Conservation (phyloP, 306 rosid species). For the Arachis hypogaea region DNA sequence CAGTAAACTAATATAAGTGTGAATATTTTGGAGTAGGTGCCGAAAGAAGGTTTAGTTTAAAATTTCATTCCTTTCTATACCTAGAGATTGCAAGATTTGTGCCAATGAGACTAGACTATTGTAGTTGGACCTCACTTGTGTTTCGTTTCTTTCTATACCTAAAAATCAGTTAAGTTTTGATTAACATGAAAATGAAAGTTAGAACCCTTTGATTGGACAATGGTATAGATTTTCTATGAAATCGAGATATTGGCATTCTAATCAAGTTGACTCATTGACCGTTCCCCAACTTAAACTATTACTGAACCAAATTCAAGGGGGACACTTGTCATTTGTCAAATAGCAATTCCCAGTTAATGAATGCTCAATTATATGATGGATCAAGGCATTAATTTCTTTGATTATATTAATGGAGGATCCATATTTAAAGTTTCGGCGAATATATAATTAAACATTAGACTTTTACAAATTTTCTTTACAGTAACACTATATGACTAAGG, state of each 20-base stretch:
- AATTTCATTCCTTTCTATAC: background rate
- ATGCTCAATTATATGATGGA: background rate
- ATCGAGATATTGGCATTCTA: constrained; percentile 20
- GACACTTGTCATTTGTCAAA: background rate
- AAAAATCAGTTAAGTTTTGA: constrained; percentile 20
- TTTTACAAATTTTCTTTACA: no score
- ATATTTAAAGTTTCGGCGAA: no score
- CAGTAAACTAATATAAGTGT: background rate
- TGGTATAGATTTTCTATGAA: constrained; percentile 1
- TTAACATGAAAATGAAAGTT: constrained; percentile 1
- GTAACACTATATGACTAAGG: no score
- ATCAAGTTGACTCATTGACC: constrained; percentile 14
- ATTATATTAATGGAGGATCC: no score
- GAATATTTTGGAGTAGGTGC: constrained; percentile 17
- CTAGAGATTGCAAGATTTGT: constrained; percentile 29
- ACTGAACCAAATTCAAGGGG: constrained; percentile 4
- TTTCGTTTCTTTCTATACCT: constrained; percentile 28
- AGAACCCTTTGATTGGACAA: constrained; percentile 21
- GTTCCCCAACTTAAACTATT: background rate
- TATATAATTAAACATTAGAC: no score
- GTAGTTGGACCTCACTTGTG: constrained; percentile 26
- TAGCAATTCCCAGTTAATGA: background rate
- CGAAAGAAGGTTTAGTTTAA: constrained; percentile 1
- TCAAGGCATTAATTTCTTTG: no score
- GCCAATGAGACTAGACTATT: constrained; percentile 28